A percentile compares a stretch with the other conserved stretches of the same genome.
Evolutionary conservation across 129 eudicot species (phyloP).

Genomic region (Flaveria ramosissima): DNA sequence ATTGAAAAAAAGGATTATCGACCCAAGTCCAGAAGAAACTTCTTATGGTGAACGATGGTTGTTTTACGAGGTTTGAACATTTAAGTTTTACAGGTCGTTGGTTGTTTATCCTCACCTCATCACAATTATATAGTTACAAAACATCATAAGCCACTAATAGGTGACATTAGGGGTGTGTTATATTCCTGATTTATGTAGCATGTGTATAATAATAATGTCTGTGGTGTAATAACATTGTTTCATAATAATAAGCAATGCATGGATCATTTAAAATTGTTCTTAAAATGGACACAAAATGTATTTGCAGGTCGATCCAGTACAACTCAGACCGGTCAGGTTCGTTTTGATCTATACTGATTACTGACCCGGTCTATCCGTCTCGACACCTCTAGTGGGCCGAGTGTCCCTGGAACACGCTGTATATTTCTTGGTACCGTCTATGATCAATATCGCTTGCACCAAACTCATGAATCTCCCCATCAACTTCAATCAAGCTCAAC

Average conservation of each 20-base stretch:
- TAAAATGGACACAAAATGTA: background rate
- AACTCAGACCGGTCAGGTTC: background rate
- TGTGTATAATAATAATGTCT: conserved; percentile 21
- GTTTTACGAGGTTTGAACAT: background rate
- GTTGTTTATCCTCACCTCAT: background rate
- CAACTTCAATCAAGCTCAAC: conserved; percentile 43
- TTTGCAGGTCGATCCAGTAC: background rate
- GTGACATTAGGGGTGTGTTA: conserved; percentile 10
- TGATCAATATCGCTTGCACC: conserved; percentile 40
- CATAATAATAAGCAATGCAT: conserved; percentile 10
- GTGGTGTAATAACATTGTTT: background rate
- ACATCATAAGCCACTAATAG: conserved; percentile 18
- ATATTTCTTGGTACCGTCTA: conserved; percentile 41
- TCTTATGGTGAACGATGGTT: conserved; percentile 49
- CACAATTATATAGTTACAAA: conserved; percentile 12
- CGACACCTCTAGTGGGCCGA: background rate
- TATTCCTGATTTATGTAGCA: conserved; percentile 5
- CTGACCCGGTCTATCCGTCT: background rate
- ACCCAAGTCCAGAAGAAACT: conserved; percentile 51
- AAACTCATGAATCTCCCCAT: conserved; percentile 49
- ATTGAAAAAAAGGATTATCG: conserved; percentile 67
- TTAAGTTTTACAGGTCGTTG: background rate
- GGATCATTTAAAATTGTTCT: background rate
- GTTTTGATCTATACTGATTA: background rate
- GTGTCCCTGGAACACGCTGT: conserved; percentile 35